phyloP scores from a whole-genome alignment of 129 eudicot species.

The Flaveria trinervia region DNA sequence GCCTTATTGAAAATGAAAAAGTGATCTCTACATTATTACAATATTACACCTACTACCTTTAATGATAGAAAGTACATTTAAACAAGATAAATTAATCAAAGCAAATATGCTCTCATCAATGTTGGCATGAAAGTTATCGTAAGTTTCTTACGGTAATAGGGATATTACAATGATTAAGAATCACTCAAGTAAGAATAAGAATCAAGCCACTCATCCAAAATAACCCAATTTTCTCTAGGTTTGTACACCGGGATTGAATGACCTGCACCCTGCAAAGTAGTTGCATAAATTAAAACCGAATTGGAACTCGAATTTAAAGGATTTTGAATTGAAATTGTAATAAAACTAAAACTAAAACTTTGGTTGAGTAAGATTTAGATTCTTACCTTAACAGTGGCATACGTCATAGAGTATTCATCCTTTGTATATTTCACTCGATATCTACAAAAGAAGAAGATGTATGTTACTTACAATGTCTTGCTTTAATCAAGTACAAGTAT shows the following conservation, averaged over 20 bases:
- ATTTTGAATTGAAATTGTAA: neutral
- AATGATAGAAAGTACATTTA: no score
- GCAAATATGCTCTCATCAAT: neutral
- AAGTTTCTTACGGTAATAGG: neutral
- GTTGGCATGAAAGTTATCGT: no score
- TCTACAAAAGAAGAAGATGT: conserved; percentile 9
- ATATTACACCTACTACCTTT: no score
- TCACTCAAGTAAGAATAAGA: conserved; percentile 4
- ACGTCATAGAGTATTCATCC: conserved; percentile 17
- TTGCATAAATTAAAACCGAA: neutral
- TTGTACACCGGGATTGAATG: conserved; percentile 16
- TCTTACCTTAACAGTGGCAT: conserved; percentile 27
- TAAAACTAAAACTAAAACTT: no score
- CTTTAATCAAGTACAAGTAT: neutral
- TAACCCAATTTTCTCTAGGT: conserved; percentile 21
- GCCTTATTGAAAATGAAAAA: no score
- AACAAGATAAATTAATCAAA: neutral
- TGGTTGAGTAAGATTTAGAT: neutral
- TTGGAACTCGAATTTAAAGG: neutral
- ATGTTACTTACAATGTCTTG: neutral
- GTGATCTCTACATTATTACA: no score
- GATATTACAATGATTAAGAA: neutral
- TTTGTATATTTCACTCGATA: neutral
- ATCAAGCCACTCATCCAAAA: conserved; percentile 26
- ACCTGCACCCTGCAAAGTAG: conserved; percentile 28